Percentiles rank a stretch among this genome's conserved stretches.
Conservation (phyloP, 1,284 basidiomycete genomes). For the Cronartium quercuum region DNA sequence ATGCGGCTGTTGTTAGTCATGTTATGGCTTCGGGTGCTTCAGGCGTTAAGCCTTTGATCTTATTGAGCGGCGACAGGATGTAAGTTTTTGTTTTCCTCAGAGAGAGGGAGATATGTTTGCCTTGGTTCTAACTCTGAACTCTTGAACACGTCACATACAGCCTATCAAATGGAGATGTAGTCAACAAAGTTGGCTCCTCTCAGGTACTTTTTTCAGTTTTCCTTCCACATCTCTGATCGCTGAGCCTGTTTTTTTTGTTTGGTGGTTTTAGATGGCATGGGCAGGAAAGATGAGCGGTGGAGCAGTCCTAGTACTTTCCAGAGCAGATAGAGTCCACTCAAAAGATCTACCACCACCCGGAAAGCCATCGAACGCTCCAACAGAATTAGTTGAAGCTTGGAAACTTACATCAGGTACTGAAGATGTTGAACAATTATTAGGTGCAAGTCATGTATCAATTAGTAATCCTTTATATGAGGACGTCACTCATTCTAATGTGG, state of each 20-base stretch:
- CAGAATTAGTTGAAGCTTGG: conserved; percentile 24
- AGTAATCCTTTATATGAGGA: conserved; percentile 31
- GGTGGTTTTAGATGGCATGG: conserved; percentile 25
- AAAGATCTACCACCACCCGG: conserved; percentile 5
- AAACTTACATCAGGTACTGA: not conserved
- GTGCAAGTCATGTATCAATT: conserved; percentile 11
- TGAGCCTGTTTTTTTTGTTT: no score
- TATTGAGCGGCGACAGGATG: conserved; percentile 28
- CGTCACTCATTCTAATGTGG: conserved; percentile 7
- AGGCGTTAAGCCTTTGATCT: conserved; percentile 14
- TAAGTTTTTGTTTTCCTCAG: not conserved
- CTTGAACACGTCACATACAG: not conserved
- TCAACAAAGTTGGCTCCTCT: conserved; percentile 32
- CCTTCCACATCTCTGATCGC: not conserved
- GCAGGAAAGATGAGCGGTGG: conserved; percentile 31
- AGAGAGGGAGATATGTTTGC: not conserved
- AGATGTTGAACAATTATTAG: not conserved
- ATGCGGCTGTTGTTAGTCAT: conserved; percentile 29
- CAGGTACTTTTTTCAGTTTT: conserved; percentile 1
- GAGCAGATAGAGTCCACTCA: conserved; percentile 30
- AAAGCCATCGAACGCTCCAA: conserved; percentile 6
- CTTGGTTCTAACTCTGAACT: not conserved
- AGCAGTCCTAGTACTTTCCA: conserved; percentile 12
- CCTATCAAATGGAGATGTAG: conserved; percentile 13
- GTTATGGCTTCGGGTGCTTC: conserved; percentile 18